phyloP scores from a whole-genome alignment of 495 filamentous ascomycete species.

The Extremus antarcticus region DNA sequence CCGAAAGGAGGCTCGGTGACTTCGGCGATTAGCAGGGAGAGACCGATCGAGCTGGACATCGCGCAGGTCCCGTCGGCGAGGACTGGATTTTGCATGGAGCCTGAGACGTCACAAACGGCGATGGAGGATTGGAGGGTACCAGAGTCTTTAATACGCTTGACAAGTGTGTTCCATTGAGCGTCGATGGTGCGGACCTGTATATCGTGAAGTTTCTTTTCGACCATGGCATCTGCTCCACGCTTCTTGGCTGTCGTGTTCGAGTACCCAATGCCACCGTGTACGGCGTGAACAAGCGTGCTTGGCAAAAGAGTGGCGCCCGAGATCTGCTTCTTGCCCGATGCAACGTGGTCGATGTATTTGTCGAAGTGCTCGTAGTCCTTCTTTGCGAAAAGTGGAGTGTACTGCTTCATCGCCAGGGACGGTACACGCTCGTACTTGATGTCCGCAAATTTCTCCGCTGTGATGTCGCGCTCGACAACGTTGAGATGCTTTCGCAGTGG shows the following conservation, averaged over 20 bases:
- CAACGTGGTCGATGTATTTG: slow-evolving; percentile 33
- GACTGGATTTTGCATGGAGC: slow-evolving; percentile 29
- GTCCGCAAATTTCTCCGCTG: slow-evolving; percentile 27
- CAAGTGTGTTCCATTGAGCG: slow-evolving; percentile 38
- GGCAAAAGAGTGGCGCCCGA: slow-evolving; percentile 38
- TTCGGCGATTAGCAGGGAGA: slow-evolving; percentile 38
- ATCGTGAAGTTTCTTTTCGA: slow-evolving; percentile 11
- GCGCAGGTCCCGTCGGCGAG: slow-evolving; percentile 35
- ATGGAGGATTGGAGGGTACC: slow-evolving; percentile 35
- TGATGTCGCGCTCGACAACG: slow-evolving; percentile 37
- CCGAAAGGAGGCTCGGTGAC: slow-evolving; percentile 35
- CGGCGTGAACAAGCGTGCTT: slow-evolving; percentile 26
- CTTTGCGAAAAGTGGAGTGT: slow-evolving; percentile 31
- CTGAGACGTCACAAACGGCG: slow-evolving; percentile 38
- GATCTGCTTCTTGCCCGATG: slow-evolving; percentile 27
- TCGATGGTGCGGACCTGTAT: slow-evolving; percentile 26
- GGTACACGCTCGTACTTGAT: slow-evolving; percentile 41
- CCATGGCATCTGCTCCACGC: background rate
- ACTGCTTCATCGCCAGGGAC: slow-evolving; percentile 38
- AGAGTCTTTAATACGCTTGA: slow-evolving; percentile 37
- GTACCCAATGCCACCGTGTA: background rate
- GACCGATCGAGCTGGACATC: slow-evolving; percentile 36
- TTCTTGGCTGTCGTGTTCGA: background rate
- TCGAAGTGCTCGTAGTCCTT: slow-evolving; percentile 37
- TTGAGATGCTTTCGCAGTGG: slow-evolving; percentile 35